phyloP scores from a whole-genome alignment of 305 asterid species.

The Fraxinus baroniana region DNA sequence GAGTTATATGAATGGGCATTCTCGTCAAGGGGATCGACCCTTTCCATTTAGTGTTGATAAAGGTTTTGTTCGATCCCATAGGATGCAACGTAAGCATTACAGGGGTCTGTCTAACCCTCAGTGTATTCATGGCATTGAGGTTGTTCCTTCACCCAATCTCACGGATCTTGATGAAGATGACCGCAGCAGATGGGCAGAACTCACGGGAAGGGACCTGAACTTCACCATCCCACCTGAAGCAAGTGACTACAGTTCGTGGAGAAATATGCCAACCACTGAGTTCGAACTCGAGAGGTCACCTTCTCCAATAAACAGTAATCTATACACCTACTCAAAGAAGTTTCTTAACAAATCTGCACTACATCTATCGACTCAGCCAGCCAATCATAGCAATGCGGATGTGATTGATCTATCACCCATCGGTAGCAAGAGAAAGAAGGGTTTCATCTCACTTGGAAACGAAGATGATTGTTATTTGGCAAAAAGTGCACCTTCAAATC shows the following conservation, averaged over 20 bases:
- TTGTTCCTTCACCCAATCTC: slow-evolving; percentile 43
- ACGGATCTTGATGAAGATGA: slow-evolving; percentile 36
- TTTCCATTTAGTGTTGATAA: slow-evolving; percentile 50
- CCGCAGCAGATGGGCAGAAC: slow-evolving; percentile 47
- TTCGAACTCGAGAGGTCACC: slow-evolving; percentile 41
- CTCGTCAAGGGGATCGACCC: slow-evolving; percentile 51
- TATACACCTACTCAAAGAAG: slow-evolving; percentile 31
- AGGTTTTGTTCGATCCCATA: slow-evolving; percentile 55
- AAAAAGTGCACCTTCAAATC: slow-evolving; percentile 28
- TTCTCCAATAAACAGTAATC: slow-evolving; percentile 24
- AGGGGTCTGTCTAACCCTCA: slow-evolving; percentile 56
- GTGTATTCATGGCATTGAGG: slow-evolving; percentile 54
- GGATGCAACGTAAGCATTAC: slow-evolving; percentile 56
- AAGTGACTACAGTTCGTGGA: slow-evolving; percentile 44
- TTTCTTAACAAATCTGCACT: slow-evolving; percentile 33
- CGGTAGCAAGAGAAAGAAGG: slow-evolving; percentile 38
- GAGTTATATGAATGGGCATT: slow-evolving; percentile 55
- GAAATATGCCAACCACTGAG: slow-evolving; percentile 44
- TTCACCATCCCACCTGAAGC: slow-evolving; percentile 44
- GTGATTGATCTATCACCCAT: slow-evolving; percentile 35
- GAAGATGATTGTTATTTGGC: slow-evolving; percentile 35
- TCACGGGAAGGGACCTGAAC: slow-evolving; percentile 44
- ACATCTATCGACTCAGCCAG: slow-evolving; percentile 35
- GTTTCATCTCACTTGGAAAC: slow-evolving; percentile 30
- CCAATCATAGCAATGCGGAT: slow-evolving; percentile 36